Evolutionary conservation across 108 stramenopile species (phyloP).

Genomic region (Cyclostephanos invisitatus): DNA sequence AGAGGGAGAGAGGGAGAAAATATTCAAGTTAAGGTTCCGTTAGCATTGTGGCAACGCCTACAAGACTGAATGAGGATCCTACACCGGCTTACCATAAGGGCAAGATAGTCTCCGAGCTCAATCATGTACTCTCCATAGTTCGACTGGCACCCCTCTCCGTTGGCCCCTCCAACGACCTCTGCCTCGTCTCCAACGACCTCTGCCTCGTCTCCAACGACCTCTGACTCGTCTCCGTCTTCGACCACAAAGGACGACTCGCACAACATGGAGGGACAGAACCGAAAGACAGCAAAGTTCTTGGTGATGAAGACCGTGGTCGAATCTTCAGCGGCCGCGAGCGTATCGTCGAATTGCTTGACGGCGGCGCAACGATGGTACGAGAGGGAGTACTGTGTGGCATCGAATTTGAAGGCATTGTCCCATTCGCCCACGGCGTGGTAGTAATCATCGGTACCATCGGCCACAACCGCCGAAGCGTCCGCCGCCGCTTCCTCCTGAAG

Average conservation of each 20-base stretch:
- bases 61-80: background rate
- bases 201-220: background rate
- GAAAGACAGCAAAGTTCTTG: conserved; percentile 75
- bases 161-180: conserved; percentile 20
- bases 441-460: conserved; percentile 28
- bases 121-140: conserved; percentile 82
- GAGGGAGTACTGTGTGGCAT: conserved; percentile 64
- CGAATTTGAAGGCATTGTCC: conserved; percentile 38
- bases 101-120: conserved; percentile 64
- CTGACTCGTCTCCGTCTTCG: background rate
- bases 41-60: background rate
- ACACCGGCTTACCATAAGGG: conserved; percentile 45
- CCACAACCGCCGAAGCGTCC: background rate
- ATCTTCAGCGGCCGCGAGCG: conserved; percentile 40
- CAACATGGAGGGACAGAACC: conserved; percentile 63
- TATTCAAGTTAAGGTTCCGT: background rate
- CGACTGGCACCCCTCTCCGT: conserved; percentile 56
- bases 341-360: conserved; percentile 19
- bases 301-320: conserved; percentile 50
- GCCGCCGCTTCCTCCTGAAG: background rate
- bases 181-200: background rate
- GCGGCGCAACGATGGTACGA: conserved; percentile 74
- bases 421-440: conserved; percentile 10
- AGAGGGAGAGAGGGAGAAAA: background rate
- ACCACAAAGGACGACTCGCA: conserved; percentile 24